Conservation (phyloP, 164 flowering plant species). For the Tetracentron sinense region DNA sequence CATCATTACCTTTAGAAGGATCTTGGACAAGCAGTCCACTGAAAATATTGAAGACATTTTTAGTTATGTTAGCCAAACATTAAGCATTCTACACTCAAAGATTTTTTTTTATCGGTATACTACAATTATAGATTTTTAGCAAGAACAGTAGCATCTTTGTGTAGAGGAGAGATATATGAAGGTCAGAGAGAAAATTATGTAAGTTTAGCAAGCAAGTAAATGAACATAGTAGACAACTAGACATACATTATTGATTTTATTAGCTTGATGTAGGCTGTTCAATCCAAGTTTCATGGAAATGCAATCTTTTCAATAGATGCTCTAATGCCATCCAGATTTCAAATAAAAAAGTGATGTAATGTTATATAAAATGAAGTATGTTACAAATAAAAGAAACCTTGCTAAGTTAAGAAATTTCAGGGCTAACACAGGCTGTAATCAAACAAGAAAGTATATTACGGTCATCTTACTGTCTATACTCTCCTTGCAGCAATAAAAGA, state of each 20-base stretch:
- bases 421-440: no score
- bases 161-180: background rate
- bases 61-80: background rate
- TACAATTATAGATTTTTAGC: no score
- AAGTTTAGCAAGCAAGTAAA: background rate
- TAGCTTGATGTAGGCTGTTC: background rate
- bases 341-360: no score
- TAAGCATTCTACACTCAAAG: background rate
- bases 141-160: background rate
- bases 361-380: no score
- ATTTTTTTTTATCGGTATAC: no score
- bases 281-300: background rate
- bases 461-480: background rate
- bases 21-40: constrained; percentile 97
- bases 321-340: no score
- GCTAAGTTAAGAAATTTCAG: no score
- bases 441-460: no score
- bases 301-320: background rate
- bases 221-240: background rate
- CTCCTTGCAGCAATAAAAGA: background rate
- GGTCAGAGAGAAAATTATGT: background rate
- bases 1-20: constrained; percentile 70
- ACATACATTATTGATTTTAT: no score
- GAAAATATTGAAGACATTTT: constrained; percentile 17
- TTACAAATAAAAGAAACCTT: no score